phyloP scores from a whole-genome alignment of 2,329 filamentous ascomycete genomes.

The Xylaria sp. region DNA sequence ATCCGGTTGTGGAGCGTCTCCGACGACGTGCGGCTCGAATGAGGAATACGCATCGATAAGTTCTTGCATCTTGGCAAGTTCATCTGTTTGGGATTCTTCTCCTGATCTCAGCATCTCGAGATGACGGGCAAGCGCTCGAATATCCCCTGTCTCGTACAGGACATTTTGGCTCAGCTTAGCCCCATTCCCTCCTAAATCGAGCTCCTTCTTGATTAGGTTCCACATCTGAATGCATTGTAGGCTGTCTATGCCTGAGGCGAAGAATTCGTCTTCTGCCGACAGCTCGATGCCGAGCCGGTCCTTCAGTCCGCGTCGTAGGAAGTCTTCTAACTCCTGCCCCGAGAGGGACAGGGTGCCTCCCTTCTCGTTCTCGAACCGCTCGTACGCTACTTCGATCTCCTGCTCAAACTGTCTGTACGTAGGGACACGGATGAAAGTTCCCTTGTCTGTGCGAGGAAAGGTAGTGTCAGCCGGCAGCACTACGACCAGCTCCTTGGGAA shows the following conservation, averaged over 20 bases:
- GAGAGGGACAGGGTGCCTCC: constrained; percentile 23
- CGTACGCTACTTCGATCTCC: constrained; percentile 59
- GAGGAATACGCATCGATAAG: constrained; percentile 19
- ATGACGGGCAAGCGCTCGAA: constrained; percentile 39
- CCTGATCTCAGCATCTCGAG: constrained; percentile 36
- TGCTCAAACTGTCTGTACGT: constrained; percentile 60
- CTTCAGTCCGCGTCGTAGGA: constrained; percentile 31
- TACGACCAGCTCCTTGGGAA: constrained; percentile 63
- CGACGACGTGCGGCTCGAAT: constrained; percentile 20
- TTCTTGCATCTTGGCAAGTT: constrained; percentile 26
- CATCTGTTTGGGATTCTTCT: constrained; percentile 33
- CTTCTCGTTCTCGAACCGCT: constrained; percentile 39
- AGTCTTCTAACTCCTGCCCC: constrained; percentile 26
- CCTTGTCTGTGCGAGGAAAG: constrained; percentile 66
- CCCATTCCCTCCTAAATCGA: constrained; percentile 40
- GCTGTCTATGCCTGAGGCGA: constrained; percentile 45
- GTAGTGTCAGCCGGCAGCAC: constrained; percentile 56
- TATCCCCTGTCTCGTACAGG: constrained; percentile 47
- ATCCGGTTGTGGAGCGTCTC: constrained; percentile 37
- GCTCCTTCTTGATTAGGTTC: constrained; percentile 40
- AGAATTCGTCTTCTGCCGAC: constrained; percentile 44
- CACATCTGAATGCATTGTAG: constrained; percentile 44
- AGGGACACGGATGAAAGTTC: constrained; percentile 63
- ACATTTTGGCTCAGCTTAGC: constrained; percentile 43
- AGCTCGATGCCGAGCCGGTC: constrained; percentile 34